Base-by-base conservation (phyloP, 2,329 filamentous ascomycete genomes). In the Stagonosporopsis vannaccii region DNA sequence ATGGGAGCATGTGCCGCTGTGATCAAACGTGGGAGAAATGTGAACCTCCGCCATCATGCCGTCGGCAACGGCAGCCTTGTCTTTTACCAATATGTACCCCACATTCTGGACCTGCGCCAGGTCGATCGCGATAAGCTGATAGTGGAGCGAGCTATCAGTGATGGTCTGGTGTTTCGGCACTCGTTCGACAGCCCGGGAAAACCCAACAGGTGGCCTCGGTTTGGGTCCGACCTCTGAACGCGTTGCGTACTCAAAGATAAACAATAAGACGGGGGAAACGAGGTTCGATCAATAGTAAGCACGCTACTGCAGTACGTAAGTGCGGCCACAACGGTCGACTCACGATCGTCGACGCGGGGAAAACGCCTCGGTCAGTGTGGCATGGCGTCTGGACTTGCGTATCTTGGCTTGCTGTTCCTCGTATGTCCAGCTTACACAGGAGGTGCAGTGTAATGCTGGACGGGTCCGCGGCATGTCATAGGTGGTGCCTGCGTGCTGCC, bases 401-500 rank as follows among this genome's bases (percentile, higher is more conserved):
- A 13, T 28, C 48, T 28, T 40, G 46, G 53, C 15, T 25, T 23
- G 36, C 28, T 49, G 35, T 35, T 40, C 35, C 53, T 45, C 23
- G 33, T 51, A 48, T 51, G 20, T 41, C 15, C 56, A 63, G 60
- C 57, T 62, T 52, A 56, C 58, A 54, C n/a, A 17, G 49, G 33
- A 41, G 47, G 30, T 48, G 56, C 51, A 42, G 51, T 53, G 57
- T 47, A 51, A 30, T 59, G 43, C 58, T 50, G 33, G 39, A 42
- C 36, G 32, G 32, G 30, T 54, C 54, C 51, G 51, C 33, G 52
- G 49, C 51, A 44, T 52, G 46, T 55, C 55, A 45, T 58, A 65
- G 39, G 63, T 51, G 37, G 37, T 62, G 59, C 60, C 50, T 46
- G 41, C 53, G 55, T 40, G 44, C 54, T 59, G 43, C 49, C 35